Evolutionary conservation across 2,329 filamentous ascomycete genomes (phyloP).

Genomic region (Trichoderma breve): DNA sequence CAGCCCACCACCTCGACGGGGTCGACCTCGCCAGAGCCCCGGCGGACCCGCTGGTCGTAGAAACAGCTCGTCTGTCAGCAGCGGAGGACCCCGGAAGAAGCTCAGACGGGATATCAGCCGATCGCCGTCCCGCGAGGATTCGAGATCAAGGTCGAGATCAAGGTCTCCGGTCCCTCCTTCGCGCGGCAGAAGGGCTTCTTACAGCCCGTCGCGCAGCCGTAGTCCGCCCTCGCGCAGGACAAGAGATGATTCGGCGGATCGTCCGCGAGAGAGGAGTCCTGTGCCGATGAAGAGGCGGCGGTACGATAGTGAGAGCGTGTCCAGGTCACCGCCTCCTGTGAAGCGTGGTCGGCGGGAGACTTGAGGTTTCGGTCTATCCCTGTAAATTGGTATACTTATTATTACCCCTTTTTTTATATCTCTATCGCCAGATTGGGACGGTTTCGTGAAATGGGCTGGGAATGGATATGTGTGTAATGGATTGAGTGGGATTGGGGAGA

Average conservation of each 20-base stretch:
- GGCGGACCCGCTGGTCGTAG: constrained; percentile 26
- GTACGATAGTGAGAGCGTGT: constrained; percentile 32
- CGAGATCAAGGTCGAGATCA: constrained; percentile 30
- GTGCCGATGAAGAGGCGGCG: constrained; percentile 32
- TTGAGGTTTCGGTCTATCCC: constrained; percentile 17
- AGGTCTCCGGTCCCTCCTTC: constrained; percentile 25
- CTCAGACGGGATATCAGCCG: constrained; percentile 26
- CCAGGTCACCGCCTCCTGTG: constrained; percentile 33
- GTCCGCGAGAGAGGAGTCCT: constrained; percentile 24
- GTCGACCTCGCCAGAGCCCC: constrained; percentile 23
- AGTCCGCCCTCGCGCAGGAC: constrained; percentile 21
- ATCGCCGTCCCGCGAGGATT: constrained; percentile 35
- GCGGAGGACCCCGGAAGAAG: constrained; percentile 28
- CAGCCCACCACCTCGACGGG: constrained; percentile 28
- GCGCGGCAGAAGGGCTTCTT: constrained; percentile 27
- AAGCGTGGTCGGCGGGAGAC: constrained; percentile 33
- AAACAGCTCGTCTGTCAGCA: constrained; percentile 37
- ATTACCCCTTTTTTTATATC: not conserved
- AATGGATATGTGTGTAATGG: not conserved
- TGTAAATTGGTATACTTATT: not conserved
- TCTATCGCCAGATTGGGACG: not conserved
- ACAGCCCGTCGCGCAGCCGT: constrained; percentile 26
- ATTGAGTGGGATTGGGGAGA: not conserved
- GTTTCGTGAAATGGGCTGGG: not conserved
- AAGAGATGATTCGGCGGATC: not conserved